Percentiles rank a stretch among this genome's conserved stretches.
These are phyloP conservation scores for Colletotrichum destructivum DNA, from an alignment of 2,329 filamentous ascomycete species.

Conservation along the genomic window DNA sequence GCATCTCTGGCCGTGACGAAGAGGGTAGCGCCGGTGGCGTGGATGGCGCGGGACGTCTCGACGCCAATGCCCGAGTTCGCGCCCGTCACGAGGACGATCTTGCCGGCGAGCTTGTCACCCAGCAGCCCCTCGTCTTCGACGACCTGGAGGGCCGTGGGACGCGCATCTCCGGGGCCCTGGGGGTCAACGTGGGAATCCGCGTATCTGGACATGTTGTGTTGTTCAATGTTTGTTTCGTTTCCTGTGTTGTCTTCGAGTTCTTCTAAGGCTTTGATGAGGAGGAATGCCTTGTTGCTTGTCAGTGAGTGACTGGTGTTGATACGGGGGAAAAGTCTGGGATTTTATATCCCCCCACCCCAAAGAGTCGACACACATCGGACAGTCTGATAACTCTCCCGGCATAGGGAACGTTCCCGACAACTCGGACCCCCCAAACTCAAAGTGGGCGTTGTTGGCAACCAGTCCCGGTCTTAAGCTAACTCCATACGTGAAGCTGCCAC, in stretches of 20 bases:
- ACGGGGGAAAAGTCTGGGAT: background rate
- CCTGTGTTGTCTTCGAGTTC: background rate
- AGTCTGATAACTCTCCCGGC: background rate
- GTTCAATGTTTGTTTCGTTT: background rate
- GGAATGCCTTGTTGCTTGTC: background rate
- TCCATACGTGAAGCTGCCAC: background rate
- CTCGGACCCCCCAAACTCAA: background rate
- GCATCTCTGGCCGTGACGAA: slow-evolving; percentile 55
- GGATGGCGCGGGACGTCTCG: slow-evolving; percentile 55
- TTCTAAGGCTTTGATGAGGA: background rate
- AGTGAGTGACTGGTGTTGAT: background rate
- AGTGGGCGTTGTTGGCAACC: background rate
- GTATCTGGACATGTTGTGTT: slow-evolving; percentile 39
- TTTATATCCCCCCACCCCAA: background rate
- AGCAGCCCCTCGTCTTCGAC: slow-evolving; percentile 49
- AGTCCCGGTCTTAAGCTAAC: background rate
- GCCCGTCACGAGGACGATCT: slow-evolving; percentile 56
- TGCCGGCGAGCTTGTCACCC: slow-evolving; percentile 48
- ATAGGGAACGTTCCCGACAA: background rate
- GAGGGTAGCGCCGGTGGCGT: slow-evolving; percentile 55
- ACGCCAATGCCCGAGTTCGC: slow-evolving; percentile 56
- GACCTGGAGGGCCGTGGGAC: slow-evolving; percentile 53
- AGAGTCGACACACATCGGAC: background rate
- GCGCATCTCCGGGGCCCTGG: slow-evolving; percentile 50
- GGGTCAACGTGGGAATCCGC: slow-evolving; percentile 41